Evolutionary conservation across 306 rosid species (phyloP).

Genomic region (Vigna trinervia): DNA sequence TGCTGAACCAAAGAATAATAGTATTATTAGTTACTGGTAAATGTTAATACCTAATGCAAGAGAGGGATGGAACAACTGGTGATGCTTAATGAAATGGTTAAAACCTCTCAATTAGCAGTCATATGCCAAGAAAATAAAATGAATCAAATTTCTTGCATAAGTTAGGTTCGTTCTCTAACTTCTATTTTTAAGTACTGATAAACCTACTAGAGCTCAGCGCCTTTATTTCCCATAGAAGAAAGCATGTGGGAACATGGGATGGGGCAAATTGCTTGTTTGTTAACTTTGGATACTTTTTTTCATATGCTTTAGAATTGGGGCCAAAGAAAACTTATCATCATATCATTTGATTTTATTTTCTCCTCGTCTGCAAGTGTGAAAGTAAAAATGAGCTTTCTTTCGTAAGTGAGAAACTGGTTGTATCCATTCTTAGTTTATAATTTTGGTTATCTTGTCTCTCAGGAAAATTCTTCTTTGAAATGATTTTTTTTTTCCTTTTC

Average conservation of each 20-base stretch:
- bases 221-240: neutral
- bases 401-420: neutral
- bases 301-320: conserved; percentile 2
- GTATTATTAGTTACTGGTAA: neutral
- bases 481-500: neutral
- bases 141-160: neutral
- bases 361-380: neutral
- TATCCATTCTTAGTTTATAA: neutral
- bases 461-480: neutral
- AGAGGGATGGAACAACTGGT: neutral
- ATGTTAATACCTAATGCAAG: neutral
- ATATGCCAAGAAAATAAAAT: neutral
- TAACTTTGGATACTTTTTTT: neutral
- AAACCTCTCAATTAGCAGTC: neutral
- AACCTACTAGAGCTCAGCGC: neutral
- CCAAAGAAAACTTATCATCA: conserved; percentile 6
- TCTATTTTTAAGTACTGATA: neutral
- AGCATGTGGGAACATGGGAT: neutral
- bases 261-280: neutral
- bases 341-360: neutral
- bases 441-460: conserved; percentile 9
- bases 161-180: neutral
- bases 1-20: neutral
- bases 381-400: conserved; percentile 8
- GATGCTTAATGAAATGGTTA: neutral